These are phyloP conservation scores for Ceratocystis cubensis DNA, from an alignment of 2,329 filamentous ascomycete species.

Conservation along the genomic window DNA sequence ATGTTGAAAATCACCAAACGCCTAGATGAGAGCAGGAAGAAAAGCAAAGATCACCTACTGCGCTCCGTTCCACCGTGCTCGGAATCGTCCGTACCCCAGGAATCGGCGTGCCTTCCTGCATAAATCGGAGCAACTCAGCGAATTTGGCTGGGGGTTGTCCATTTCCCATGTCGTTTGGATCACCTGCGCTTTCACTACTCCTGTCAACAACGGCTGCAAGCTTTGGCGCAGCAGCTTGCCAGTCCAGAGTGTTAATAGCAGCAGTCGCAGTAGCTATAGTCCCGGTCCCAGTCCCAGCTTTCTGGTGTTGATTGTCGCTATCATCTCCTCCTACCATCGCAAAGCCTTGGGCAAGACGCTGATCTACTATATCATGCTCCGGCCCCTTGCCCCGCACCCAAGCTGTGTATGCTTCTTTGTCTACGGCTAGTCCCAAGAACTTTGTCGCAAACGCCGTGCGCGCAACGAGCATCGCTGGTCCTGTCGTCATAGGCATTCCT, in stretches of 20 bases:
- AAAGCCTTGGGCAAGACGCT: slow-evolving; percentile 27
- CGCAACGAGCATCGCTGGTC: slow-evolving; percentile 30
- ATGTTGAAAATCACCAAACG: not conserved
- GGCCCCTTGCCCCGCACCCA: slow-evolving; percentile 39
- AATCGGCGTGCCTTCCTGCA: slow-evolving; percentile 69
- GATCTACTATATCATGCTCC: slow-evolving; percentile 28
- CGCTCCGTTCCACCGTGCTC: slow-evolving; percentile 59
- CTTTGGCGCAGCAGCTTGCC: slow-evolving; percentile 40
- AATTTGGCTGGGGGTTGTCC: slow-evolving; percentile 38
- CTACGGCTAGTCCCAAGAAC: slow-evolving; percentile 40
- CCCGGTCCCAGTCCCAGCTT: slow-evolving; percentile 14
- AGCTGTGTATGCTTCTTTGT: slow-evolving; percentile 54
- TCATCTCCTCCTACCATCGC: not conserved
- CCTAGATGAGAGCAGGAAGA: not conserved
- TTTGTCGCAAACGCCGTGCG: slow-evolving; percentile 54
- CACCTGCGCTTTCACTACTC: slow-evolving; percentile 20
- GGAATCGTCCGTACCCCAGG: slow-evolving; percentile 83
- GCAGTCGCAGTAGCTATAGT: slow-evolving; percentile 8
- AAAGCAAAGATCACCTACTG: slow-evolving; percentile 39
- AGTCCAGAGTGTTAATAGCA: slow-evolving; percentile 27
- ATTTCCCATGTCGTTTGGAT: slow-evolving; percentile 22
- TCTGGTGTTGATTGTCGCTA: not conserved
- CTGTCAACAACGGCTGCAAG: slow-evolving; percentile 36
- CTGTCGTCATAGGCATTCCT: slow-evolving; percentile 44
- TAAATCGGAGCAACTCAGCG: slow-evolving; percentile 71